Conservation (phyloP, 352 stramenopile species). For the Pythium pectinolyticum region DNA sequence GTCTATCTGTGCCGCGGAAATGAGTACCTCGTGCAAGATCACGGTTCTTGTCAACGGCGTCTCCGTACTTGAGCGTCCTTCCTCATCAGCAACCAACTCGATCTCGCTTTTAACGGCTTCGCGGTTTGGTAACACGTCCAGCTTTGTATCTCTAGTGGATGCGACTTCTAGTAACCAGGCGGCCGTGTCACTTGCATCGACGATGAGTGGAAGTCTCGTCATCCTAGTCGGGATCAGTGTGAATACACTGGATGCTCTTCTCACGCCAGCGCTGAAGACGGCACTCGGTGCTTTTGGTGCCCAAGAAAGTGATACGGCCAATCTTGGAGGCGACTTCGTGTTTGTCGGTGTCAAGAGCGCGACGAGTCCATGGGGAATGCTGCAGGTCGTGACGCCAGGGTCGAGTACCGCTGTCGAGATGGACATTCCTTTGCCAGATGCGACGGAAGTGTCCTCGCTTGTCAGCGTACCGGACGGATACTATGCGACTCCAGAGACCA, state of each 20-base stretch:
- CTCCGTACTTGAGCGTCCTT: slow-evolving; percentile 4
- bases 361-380: slow-evolving; percentile 14
- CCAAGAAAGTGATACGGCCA: slow-evolving; percentile 7
- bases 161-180: slow-evolving; percentile 3
- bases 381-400: not conserved
- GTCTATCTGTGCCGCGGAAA: slow-evolving; percentile 26
- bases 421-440: slow-evolving; percentile 34
- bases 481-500: slow-evolving; percentile 48
- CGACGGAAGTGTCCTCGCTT: slow-evolving; percentile 30
- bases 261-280: slow-evolving; percentile 7
- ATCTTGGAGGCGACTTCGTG: slow-evolving; percentile 26
- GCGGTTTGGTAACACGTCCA: not conserved
- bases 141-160: not conserved
- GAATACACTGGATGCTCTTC: slow-evolving; percentile 7
- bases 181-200: slow-evolving; percentile 2
- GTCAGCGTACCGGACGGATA: slow-evolving; percentile 42
- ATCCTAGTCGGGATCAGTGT: slow-evolving; percentile 26
- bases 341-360: slow-evolving; percentile 25
- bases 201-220: slow-evolving; percentile 18
- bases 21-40: slow-evolving; percentile 25
- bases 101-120: slow-evolving; percentile 23
- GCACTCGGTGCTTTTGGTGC: slow-evolving; percentile 23
- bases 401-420: slow-evolving; percentile 9
- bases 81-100: not conserved
- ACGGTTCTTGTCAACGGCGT: slow-evolving; percentile 18